phyloP scores from a whole-genome alignment of 2,329 filamentous ascomycete species.

The Lithohypha guttulata region DNA sequence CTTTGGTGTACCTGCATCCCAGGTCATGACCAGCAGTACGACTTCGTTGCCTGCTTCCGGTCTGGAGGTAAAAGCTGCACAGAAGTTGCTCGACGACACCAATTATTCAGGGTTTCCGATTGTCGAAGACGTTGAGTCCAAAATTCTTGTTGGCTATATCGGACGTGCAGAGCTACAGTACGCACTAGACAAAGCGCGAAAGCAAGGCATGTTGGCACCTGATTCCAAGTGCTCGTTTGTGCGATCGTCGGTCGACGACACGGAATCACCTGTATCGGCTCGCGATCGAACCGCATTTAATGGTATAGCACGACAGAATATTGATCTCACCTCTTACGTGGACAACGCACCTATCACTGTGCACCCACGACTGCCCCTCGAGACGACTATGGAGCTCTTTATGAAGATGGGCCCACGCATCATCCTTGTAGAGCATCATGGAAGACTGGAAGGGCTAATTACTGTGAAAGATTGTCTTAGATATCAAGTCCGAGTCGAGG shows the following conservation, averaged over 20 bases:
- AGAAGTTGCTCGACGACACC: conserved; percentile 64
- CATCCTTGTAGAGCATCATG: conserved; percentile 83
- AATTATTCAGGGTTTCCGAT: conserved; percentile 90
- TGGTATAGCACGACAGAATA: conserved; percentile 45
- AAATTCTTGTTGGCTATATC: conserved; percentile 77
- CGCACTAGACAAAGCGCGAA: conserved; percentile 69
- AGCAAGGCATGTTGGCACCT: conserved; percentile 54
- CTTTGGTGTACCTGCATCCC: conserved; percentile 85
- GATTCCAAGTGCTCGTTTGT: conserved; percentile 64
- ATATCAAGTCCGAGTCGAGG: conserved; percentile 94
- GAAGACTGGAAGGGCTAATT: conserved; percentile 70
- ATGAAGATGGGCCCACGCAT: conserved; percentile 94
- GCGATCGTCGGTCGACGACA: conserved; percentile 36
- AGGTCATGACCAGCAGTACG: conserved; percentile 75
- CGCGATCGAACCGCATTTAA: conserved; percentile 46
- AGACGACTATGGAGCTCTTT: conserved; percentile 98
- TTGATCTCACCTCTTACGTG: conserved; percentile 80
- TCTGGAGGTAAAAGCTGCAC: conserved; percentile 63
- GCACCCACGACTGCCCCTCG: conserved; percentile 79
- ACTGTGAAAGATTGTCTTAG: conserved; percentile 96
- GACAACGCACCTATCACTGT: conserved; percentile 83
- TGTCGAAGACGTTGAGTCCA: conserved; percentile 59
- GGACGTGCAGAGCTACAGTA: conserved; percentile 86
- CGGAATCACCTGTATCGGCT: conserved; percentile 16
- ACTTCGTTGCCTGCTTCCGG: conserved; percentile 59